phyloP scores from a whole-genome alignment of 805 yeast species.

The Sugiyamaella floridensis region DNA sequence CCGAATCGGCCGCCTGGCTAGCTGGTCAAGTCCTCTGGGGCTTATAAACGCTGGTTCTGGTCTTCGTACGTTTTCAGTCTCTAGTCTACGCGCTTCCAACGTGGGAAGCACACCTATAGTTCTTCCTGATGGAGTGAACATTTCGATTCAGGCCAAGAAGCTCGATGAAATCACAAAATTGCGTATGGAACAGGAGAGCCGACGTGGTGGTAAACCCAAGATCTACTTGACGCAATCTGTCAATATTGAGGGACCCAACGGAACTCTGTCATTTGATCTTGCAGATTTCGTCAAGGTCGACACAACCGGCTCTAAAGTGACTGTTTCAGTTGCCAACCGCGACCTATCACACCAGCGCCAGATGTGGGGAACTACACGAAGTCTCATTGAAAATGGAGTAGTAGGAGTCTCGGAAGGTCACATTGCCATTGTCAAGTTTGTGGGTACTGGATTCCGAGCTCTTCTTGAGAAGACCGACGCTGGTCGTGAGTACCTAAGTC shows the following conservation, averaged over 20 bases:
- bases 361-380: conserved; percentile 93
- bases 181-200: conserved; percentile 49
- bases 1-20: background rate
- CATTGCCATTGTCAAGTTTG: conserved; percentile 74
- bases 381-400: conserved; percentile 67
- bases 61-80: background rate
- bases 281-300: conserved; percentile 62
- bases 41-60: background rate
- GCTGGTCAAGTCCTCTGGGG: background rate
- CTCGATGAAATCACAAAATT: conserved; percentile 29
- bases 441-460: conserved; percentile 97
- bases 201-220: conserved; percentile 52
- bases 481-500: conserved; percentile 51
- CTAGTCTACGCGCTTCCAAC: conserved; percentile 28
- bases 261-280: conserved; percentile 52
- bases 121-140: conserved; percentile 53
- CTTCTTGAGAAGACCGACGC: conserved; percentile 50
- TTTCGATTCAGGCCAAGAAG: conserved; percentile 30
- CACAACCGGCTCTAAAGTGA: conserved; percentile 27
- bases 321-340: conserved; percentile 53
- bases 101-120: conserved; percentile 77
- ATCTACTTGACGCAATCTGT: conserved; percentile 52
- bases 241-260: conserved; percentile 71
- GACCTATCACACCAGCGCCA: conserved; percentile 62
- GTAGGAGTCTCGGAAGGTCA: conserved; percentile 93